Evolutionary conservation across 192 early-diverging fungal genomes (phyloP), one percentile per base, ranked within the genome.

Genomic region (Podila verticillata): DNA sequence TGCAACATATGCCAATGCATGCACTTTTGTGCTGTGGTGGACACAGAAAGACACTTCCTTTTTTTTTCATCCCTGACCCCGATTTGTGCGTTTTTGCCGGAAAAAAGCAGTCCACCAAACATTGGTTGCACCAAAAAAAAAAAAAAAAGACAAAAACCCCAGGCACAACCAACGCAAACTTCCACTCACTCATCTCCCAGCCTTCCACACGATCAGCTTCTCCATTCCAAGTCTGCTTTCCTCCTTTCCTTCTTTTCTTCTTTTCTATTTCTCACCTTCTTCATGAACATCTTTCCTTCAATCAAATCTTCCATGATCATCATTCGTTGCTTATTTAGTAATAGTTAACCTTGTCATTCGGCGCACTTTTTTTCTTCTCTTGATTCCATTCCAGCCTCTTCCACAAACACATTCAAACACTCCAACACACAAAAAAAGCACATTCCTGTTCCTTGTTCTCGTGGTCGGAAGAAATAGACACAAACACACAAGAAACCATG

Each of bases 401-500:
- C 59, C 22, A 39, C 28, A 54, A 32, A 10, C 62, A 24, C 68
- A 19, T 24, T 56, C 56, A 26, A 17, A 69, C 59, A 32, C 22
- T 56, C 31, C 6, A 26, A 31, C 69, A 7, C 48, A 54, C 51
- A 54, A 26, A 8, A 19, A 54, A 44, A 44, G 39, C 15, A 44
- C 13, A 44, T 44, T 15, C 39, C 13, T 44, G 39, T 44, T 44
- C 39, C 39, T 44, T 44, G 39, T 44, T 15, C 39, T 44, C 39
- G 12, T 44, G 39, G 12, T 44, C 39, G 15, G 39, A 44, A 44
- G 39, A 44, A 54, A 7, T 54, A 24, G 51, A 54, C 51, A 54
- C 15, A 15, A 10, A 2, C 3, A 24, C 8, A 54, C n/a, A 35
- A 34, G 31, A 77, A 81, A 22, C 83, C 78, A 80, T 80, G 77